Conservation (phyloP, 2,329 filamentous ascomycete species). For the Polytolypa hystricis region DNA sequence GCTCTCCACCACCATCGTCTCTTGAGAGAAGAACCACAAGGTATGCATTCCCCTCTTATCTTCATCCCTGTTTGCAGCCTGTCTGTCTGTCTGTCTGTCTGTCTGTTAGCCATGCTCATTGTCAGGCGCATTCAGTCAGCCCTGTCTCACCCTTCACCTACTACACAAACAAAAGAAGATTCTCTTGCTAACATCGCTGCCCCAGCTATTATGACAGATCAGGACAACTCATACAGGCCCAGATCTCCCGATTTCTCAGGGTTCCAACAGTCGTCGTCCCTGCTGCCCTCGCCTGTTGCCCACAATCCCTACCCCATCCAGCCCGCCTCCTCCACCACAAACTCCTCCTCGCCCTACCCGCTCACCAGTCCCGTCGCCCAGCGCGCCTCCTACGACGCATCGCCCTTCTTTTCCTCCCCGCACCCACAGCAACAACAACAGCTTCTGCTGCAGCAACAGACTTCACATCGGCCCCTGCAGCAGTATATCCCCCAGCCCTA, state of each 20-base stretch:
- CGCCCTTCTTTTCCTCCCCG: constrained; percentile 34
- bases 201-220: constrained; percentile 34
- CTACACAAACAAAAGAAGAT: too few relatives aligned
- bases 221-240: constrained; percentile 36
- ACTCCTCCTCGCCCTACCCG: constrained; percentile 17
- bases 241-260: constrained; percentile 42
- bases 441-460: constrained; percentile 14
- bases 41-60: too few relatives aligned
- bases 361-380: constrained; percentile 26
- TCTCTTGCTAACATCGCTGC: too few relatives aligned
- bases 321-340: constrained; percentile 16
- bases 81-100: too few relatives aligned
- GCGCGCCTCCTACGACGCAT: constrained; percentile 36
- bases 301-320: constrained; percentile 23
- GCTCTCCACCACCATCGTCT: too few relatives aligned
- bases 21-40: too few relatives aligned
- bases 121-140: too few relatives aligned
- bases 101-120: too few relatives aligned
- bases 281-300: constrained; percentile 24
- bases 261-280: constrained; percentile 33
- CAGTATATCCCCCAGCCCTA: constrained; percentile 26
- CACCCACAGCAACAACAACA: constrained; percentile 14
- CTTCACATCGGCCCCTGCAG: constrained; percentile 20
- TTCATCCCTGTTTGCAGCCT: too few relatives aligned
- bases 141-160: too few relatives aligned